Conservation (phyloP, 306 rosid species). For the Prunus dulcis region DNA sequence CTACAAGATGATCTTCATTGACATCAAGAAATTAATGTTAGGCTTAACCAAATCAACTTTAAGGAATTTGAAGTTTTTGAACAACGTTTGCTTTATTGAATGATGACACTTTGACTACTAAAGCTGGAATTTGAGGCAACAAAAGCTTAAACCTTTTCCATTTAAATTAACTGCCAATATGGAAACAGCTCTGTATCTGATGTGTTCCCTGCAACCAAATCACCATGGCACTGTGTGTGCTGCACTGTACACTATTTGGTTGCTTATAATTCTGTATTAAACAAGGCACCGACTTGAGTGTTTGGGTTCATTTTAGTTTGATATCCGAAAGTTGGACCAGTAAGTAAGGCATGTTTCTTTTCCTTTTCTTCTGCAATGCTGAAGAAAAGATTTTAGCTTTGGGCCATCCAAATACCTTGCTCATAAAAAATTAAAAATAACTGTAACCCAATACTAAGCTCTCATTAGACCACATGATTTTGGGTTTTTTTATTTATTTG, state of each 20-base stretch:
- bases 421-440: not conserved
- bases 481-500: too few relatives aligned
- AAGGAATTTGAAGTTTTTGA: constrained; percentile 16
- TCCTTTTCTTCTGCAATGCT: too few relatives aligned
- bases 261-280: not conserved
- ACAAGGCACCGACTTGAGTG: not conserved
- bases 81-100: not conserved
- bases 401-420: too few relatives aligned
- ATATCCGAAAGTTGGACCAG: too few relatives aligned
- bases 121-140: constrained; percentile 1
- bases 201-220: constrained; percentile 11
- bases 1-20: not conserved
- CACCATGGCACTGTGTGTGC: not conserved
- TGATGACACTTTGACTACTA: constrained; percentile 17
- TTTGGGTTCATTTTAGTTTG: too few relatives aligned
- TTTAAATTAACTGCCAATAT: not conserved
- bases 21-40: not conserved
- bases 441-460: constrained; percentile 14
- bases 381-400: too few relatives aligned
- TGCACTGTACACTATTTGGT: too few relatives aligned
- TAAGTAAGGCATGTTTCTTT: too few relatives aligned
- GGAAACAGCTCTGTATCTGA: constrained; percentile 4
- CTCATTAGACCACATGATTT: constrained; percentile 6
- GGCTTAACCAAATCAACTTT: not conserved
- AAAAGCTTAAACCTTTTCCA: not conserved